Conservation (phyloP, 495 filamentous ascomycete genomes). For the Penicillium silybi region DNA sequence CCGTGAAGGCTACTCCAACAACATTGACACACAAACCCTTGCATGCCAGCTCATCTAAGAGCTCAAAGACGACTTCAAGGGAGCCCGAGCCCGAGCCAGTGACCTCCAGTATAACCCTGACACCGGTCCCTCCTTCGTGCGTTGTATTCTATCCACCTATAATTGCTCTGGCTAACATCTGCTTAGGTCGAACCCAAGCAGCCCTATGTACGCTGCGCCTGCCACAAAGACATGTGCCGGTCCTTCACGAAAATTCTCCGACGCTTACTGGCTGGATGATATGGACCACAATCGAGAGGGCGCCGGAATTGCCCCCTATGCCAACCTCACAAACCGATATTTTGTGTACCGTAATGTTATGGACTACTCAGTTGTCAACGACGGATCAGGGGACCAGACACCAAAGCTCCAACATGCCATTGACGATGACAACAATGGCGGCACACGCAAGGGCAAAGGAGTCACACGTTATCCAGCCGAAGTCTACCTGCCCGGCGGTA, state of each 20-base stretch:
- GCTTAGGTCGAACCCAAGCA: neutral
- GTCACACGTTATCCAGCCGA: conserved; percentile 47
- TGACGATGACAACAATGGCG: conserved; percentile 31
- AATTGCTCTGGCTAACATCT: neutral
- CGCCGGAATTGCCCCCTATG: conserved; percentile 37
- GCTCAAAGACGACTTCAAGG: too few relatives aligned
- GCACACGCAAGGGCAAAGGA: conserved; percentile 34
- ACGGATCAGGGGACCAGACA: conserved; percentile 47
- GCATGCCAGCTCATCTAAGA: too few relatives aligned
- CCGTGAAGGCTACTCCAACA: neutral
- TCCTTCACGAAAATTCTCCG: conserved; percentile 1
- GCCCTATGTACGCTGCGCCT: neutral
- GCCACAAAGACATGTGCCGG: conserved; percentile 20
- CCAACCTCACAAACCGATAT: conserved; percentile 32
- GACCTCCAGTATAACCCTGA: neutral
- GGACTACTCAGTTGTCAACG: conserved; percentile 47
- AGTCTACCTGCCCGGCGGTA: conserved; percentile 47
- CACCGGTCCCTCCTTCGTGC: neutral
- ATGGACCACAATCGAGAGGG: conserved; percentile 30
- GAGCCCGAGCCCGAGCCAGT: too few relatives aligned
- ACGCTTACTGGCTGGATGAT: conserved; percentile 32
- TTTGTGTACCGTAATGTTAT: conserved; percentile 56
- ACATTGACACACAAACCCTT: too few relatives aligned
- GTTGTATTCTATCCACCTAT: neutral
- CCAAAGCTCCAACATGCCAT: conserved; percentile 35